phyloP scores from a whole-genome alignment of 768 basidiomycete genomes.

The Macrolepiota dolichaula region DNA sequence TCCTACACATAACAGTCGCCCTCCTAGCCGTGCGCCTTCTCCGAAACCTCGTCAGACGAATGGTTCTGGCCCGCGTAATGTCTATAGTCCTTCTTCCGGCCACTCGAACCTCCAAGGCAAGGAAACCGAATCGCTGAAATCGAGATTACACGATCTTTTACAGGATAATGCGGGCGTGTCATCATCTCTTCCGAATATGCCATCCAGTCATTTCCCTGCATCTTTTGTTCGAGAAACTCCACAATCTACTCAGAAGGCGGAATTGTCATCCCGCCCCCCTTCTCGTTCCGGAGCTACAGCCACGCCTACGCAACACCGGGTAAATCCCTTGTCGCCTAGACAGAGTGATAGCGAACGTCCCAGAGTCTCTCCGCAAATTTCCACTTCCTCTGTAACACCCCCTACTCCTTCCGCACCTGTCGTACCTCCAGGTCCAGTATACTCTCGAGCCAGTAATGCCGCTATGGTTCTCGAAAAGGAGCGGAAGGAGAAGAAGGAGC shows the following conservation, averaged over 20 bases:
- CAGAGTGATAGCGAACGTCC: slow-evolving; percentile 4
- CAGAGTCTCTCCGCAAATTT: slow-evolving; percentile 17
- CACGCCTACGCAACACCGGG: slow-evolving; percentile 15
- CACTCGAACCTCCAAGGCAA: slow-evolving; percentile 20
- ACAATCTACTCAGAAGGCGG: slow-evolving; percentile 6
- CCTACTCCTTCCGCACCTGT: slow-evolving; percentile 7
- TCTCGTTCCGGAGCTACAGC: slow-evolving; percentile 22
- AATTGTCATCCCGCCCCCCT: slow-evolving; percentile 10
- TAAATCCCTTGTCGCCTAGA: slow-evolving; percentile 17
- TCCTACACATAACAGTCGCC: slow-evolving; percentile 24
- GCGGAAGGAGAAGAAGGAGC: slow-evolving; percentile 24
- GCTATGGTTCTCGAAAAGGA: slow-evolving; percentile 52
- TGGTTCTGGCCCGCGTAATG: neutral
- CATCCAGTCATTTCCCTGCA: slow-evolving; percentile 23
- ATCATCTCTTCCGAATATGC: slow-evolving; percentile 39
- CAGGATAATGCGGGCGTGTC: slow-evolving; percentile 34
- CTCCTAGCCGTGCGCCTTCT: slow-evolving; percentile 19
- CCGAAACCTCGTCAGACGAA: slow-evolving; percentile 8
- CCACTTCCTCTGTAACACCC: slow-evolving; percentile 8
- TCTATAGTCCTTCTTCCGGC: slow-evolving; percentile 12
- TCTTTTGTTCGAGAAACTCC: slow-evolving; percentile 14
- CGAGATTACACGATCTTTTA: slow-evolving; percentile 46
- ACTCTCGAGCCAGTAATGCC: slow-evolving; percentile 50
- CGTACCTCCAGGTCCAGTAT: slow-evolving; percentile 9
- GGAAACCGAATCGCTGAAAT: slow-evolving; percentile 28